Base-by-base conservation (phyloP, 2,329 filamentous ascomycete species). In the Ophiostoma piceae region DNA sequence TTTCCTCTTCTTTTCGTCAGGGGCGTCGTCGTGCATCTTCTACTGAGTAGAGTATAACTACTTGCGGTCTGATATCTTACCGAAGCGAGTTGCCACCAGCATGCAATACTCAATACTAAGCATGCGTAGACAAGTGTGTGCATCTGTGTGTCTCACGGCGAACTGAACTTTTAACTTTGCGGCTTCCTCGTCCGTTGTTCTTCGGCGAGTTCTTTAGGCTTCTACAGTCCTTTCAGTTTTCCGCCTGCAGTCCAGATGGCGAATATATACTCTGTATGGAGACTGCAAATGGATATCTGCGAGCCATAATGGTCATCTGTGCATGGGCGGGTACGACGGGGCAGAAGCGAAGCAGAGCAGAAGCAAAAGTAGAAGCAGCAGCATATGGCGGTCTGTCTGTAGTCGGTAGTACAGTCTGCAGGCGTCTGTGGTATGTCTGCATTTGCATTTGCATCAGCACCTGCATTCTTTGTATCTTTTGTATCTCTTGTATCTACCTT, bases 371-470 rank as follows among this genome's bases (percentile, higher is more conserved):
- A 57, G 51, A 22, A 57, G 47, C 47, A 54, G 16, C 7, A 29
- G 57, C 57, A 62, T 62, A 62, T 62, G 57, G 57, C 57, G 57
- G 57, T 62, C 57, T 62, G 57, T 62, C 57, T 62, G 57, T 62
- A 32, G 57, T 32, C n/a, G 22, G 22, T 26, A 29, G 51, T 57
- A 26, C 51, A 57, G 22, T 57, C 51, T 57, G 51, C 51, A 35
- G 35, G 35, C 4, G 47, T 54, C 19, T 22, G 19, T 54, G 5
- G 47, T 9, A 54, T 43, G 51, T 57, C 22, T 57, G 51, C 51
- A 26, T 26, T 1, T 54, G 51, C 51, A 29, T 57, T 16, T 57
- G 51, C 51, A 22, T 43, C 41, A 16, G 41, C 41, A 43, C 14
- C 37, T 39, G 37, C 37, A 39, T 39, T 39, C 37, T 39, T 39